Base-by-base conservation (phyloP, 1,284 basidiomycete species). In the Tilletiaria anomala region DNA sequence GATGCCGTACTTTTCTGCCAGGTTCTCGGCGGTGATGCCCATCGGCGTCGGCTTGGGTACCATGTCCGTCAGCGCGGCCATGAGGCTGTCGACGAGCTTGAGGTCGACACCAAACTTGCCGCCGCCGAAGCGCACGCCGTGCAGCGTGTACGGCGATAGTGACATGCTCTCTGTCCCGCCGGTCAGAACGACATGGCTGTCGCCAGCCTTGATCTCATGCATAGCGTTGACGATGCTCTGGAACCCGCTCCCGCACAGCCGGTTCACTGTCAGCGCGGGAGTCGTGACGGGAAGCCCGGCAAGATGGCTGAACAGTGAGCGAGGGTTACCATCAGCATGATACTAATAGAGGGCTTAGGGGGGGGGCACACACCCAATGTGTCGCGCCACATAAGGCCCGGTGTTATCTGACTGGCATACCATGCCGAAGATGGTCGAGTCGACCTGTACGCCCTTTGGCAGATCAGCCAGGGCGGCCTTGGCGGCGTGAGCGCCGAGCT, bases 161-260 rank as follows among this genome's bases (percentile, higher is more conserved):
- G 83, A 88, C 91, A 97, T 97, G 70, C 80, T 86, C 73, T 97
- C 91, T 78, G 88, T 88, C 46, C 91, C 91, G 57, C 91, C 93
- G 39, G 88, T 89, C 32, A 81, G 82, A 48, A 94, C 82, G 39
- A 94, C 78, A 44, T 75, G 77, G 57, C 80, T 78, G 65, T 91
- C 81, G 41, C 91, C 93, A 24, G 80, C 74, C 63, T 79, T 76
- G 68, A 97, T 88, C 61, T 78, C 78, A 72, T 96, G 89, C 29
- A 85, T 76, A 41, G 86, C 93, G 51, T 93, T 76, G 70, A 87
- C 91, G 71, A 94, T 78, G 32, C 86, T 75, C 72, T 97, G 94
- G 74, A 97, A 75, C 42, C 91, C 93, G 48, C 82, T 87, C 3
- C 91, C 91, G 69, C 91, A 97, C 62, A 97, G 85, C 70, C 96